Evolutionary conservation across 106 monocot species (phyloP).

Genomic region (Allium cepa): DNA sequence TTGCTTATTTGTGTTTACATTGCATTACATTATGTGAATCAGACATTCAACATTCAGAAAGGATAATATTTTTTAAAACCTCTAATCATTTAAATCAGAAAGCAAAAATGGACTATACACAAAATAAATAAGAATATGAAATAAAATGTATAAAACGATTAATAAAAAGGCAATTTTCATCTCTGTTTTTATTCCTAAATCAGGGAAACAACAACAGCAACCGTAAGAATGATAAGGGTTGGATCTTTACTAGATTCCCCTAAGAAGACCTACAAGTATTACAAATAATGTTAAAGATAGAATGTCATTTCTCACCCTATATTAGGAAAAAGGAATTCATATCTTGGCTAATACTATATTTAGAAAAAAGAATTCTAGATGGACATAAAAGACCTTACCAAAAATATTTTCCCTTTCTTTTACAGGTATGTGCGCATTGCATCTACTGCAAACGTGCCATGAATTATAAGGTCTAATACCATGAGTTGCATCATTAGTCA

Average conservation of each 20-base stretch:
- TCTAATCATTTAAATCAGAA: too few relatives aligned
- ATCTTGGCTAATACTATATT: too few relatives aligned
- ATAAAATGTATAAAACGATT: too few relatives aligned
- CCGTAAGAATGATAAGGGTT: slow-evolving; percentile 79
- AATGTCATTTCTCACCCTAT: too few relatives aligned
- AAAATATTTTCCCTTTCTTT: slow-evolving; percentile 46
- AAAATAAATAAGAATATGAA: too few relatives aligned
- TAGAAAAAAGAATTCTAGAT: too few relatives aligned
- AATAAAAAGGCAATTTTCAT: slow-evolving; percentile 4
- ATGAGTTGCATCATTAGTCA: not conserved
- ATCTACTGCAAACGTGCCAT: not conserved
- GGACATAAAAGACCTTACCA: slow-evolving; percentile 12
- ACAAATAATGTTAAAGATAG: not conserved
- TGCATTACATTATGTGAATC: too few relatives aligned
- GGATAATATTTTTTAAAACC: too few relatives aligned
- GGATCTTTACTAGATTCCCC: slow-evolving; percentile 90
- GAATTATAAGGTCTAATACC: not conserved
- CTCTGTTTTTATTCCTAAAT: slow-evolving; percentile 86
- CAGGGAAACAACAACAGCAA: slow-evolving; percentile 78
- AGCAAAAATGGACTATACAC: too few relatives aligned
- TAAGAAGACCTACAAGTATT: slow-evolving; percentile 35
- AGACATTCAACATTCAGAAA: too few relatives aligned
- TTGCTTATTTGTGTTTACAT: too few relatives aligned
- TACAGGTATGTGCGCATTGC: slow-evolving; percentile 13
- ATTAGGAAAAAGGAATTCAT: too few relatives aligned